These are phyloP conservation scores for Cystobasidium slooffiae DNA, from an alignment of 1,284 basidiomycete genomes.

Conservation along the genomic window DNA sequence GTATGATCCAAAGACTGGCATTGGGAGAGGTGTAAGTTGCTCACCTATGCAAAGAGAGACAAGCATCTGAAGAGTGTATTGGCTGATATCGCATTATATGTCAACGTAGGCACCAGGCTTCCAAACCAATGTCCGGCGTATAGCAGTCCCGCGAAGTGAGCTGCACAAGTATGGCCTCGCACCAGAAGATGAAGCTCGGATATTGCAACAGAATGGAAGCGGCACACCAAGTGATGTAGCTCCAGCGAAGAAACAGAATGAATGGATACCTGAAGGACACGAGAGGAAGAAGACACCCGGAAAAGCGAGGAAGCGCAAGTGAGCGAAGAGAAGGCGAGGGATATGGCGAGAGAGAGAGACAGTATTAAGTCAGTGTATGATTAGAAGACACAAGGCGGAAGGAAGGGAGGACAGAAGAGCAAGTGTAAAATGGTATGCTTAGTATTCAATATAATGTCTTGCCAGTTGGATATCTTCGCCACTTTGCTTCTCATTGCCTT, in stretches of 20 bases:
- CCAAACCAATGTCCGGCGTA: conserved; percentile 37
- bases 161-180: conserved; percentile 31
- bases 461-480: neutral
- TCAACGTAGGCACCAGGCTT: conserved; percentile 36
- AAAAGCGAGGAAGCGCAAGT: conserved; percentile 34
- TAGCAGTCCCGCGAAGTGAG: conserved; percentile 35
- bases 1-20: conserved; percentile 41
- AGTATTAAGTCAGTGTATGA: neutral
- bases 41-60: neutral
- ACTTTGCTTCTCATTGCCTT: neutral
- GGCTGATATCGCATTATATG: neutral
- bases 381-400: neutral
- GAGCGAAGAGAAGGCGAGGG: neutral
- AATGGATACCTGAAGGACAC: conserved; percentile 40
- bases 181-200: conserved; percentile 26
- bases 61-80: neutral
- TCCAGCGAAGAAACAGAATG: conserved; percentile 9
- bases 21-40: conserved; percentile 34
- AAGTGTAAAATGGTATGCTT: no score
- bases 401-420: no score
- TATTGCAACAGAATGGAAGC: conserved; percentile 15
- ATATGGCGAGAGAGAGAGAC: neutral
- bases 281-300: conserved; percentile 8
- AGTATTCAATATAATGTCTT: neutral
- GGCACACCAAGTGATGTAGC: neutral